These are phyloP conservation scores for Asterochloris erici DNA, from an alignment of 139 green algal species.

Conservation along the genomic window DNA sequence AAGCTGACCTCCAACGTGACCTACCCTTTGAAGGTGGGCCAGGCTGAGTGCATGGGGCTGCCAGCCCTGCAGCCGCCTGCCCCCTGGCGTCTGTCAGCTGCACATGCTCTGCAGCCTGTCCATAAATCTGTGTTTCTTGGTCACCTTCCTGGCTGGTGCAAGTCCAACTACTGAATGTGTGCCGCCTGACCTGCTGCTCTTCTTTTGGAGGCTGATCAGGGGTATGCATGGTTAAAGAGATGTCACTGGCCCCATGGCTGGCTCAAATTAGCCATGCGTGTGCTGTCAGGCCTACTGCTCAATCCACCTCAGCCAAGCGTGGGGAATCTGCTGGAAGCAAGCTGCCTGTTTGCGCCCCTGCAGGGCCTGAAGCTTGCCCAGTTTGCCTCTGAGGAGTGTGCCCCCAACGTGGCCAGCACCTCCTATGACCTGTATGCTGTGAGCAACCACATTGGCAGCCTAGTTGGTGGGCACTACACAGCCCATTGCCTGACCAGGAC, in stretches of 20 bases:
- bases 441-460: conserved; percentile 35
- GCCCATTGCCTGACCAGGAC: conserved; percentile 21
- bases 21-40: conserved; percentile 36
- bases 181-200: not conserved
- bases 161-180: not conserved
- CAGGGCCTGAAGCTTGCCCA: conserved; percentile 29
- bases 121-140: not conserved
- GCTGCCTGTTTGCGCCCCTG: not conserved
- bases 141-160: not conserved
- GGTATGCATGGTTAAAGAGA: not conserved
- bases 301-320: not conserved
- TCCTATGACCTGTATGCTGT: conserved; percentile 52
- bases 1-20: conserved; percentile 49
- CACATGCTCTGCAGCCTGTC: not conserved
- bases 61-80: not conserved
- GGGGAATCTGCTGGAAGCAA: not conserved
- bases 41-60: not conserved
- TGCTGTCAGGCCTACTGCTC: not conserved
- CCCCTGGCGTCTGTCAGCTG: not conserved
- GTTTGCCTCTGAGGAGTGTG: conserved; percentile 29
- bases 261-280: not conserved
- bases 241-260: not conserved
- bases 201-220: not conserved
- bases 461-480: conserved; percentile 48
- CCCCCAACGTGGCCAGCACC: not conserved